Evolutionary conservation across 2,329 filamentous ascomycete genomes (phyloP).

Genomic region (Teratosphaeria epicoccoides): DNA sequence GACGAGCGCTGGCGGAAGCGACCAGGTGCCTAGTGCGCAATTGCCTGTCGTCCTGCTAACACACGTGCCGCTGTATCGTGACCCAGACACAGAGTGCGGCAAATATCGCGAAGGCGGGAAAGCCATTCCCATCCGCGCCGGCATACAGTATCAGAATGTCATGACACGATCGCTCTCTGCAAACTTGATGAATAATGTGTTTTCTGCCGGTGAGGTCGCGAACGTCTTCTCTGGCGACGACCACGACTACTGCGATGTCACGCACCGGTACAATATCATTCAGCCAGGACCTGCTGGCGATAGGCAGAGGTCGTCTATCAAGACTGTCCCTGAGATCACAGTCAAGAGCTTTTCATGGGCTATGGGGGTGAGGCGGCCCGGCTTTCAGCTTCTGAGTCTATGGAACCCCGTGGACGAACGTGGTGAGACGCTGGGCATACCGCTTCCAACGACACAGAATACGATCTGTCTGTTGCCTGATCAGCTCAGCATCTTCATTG

Average conservation of each 20-base stretch:
- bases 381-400: constrained; percentile 77
- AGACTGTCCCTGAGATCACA: constrained; percentile 62
- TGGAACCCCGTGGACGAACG: constrained; percentile 74
- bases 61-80: constrained; percentile 81
- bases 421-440: constrained; percentile 20
- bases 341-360: constrained; percentile 94
- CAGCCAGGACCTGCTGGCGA: constrained; percentile 28
- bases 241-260: constrained; percentile 91
- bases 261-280: constrained; percentile 47
- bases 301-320: constrained; percentile 24
- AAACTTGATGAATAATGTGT: constrained; percentile 60
- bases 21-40: constrained; percentile 31
- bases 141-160: constrained; percentile 97
- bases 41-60: constrained; percentile 83
- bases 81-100: constrained; percentile 75
- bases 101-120: constrained; percentile 78
- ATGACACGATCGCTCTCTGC: constrained; percentile 66
- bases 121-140: constrained; percentile 63
- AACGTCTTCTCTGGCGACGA: constrained; percentile 94
- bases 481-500: constrained; percentile 72
- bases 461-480: constrained; percentile 85
- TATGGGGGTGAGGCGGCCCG: constrained; percentile 84
- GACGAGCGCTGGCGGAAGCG: constrained; percentile 14
- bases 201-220: constrained; percentile 54
- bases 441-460: constrained; percentile 60